These are phyloP conservation scores for Cantharellus cinnabarinus DNA, from an alignment of 768 basidiomycete genomes.

Conservation along the genomic window DNA sequence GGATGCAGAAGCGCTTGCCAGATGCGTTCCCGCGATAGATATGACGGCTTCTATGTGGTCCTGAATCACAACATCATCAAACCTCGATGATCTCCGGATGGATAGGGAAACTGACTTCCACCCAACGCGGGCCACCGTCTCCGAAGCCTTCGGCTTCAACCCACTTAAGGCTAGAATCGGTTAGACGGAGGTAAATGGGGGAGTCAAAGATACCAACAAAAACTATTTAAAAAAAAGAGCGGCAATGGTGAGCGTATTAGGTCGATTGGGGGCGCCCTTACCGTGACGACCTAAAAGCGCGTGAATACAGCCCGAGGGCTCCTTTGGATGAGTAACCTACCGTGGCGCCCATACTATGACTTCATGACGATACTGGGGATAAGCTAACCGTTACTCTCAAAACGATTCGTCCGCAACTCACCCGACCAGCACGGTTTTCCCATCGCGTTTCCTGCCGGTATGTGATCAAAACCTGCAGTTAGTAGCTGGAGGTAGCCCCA, in stretches of 20 bases:
- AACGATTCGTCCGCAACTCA: neutral
- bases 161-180: slow-evolving; percentile 63
- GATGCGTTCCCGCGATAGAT: slow-evolving; percentile 68
- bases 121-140: slow-evolving; percentile 70
- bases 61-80: slow-evolving; percentile 17
- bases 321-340: neutral
- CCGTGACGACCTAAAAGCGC: too few relatives aligned
- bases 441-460: slow-evolving; percentile 37
- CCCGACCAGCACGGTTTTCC: slow-evolving; percentile 60
- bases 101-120: slow-evolving; percentile 37
- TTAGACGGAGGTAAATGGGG: neutral
- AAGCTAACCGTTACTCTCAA: neutral
- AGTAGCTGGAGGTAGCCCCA: too few relatives aligned
- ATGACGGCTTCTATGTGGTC: slow-evolving; percentile 73
- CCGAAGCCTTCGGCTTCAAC: slow-evolving; percentile 75
- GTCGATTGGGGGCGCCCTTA: too few relatives aligned
- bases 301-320: neutral
- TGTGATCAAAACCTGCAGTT: neutral
- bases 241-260: neutral
- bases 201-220: neutral
- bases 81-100: neutral
- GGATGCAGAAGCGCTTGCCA: slow-evolving; percentile 27
- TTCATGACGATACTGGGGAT: neutral
- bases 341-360: neutral
- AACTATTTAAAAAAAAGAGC: slow-evolving; percentile 83